Conservation (phyloP, 2,329 filamentous ascomycete species). For the Microdochium paspali region DNA sequence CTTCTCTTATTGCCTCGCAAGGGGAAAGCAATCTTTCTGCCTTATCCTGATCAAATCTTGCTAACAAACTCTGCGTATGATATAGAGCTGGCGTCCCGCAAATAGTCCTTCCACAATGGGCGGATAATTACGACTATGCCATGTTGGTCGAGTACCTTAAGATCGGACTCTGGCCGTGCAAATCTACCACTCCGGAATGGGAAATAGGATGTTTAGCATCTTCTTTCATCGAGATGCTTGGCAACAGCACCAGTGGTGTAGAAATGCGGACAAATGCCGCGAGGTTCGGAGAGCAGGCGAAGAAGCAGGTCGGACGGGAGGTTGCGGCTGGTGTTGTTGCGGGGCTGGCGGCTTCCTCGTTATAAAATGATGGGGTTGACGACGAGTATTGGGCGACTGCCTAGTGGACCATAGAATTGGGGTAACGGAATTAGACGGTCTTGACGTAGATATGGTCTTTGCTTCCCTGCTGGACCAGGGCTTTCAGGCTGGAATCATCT, state of each 20-base stretch:
- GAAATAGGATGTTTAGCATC: background rate
- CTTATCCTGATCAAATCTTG: background rate
- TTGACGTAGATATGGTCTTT: no score
- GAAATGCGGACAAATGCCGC: background rate
- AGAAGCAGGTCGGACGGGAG: background rate
- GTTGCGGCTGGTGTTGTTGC: background rate
- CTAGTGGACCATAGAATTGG: no score
- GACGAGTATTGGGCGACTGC: no score
- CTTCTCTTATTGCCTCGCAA: background rate
- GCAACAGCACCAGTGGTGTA: background rate
- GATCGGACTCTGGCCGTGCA: slow-evolving; percentile 7
- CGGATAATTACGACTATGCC: slow-evolving; percentile 26
- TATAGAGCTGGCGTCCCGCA: slow-evolving; percentile 27
- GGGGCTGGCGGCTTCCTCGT: background rate
- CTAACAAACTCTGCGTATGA: no score
- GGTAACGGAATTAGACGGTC: no score
- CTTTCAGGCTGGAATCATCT: no score
- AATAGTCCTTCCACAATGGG: slow-evolving; percentile 26
- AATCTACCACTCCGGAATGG: background rate
- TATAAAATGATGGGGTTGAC: background rate
- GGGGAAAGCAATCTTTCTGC: no score
- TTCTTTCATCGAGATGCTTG: background rate
- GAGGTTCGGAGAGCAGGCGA: background rate
- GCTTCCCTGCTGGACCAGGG: no score
- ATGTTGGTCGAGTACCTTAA: slow-evolving; percentile 22